Evolutionary conservation across 1,284 basidiomycete genomes (phyloP).

Genomic region (Malassezia globosa): DNA sequence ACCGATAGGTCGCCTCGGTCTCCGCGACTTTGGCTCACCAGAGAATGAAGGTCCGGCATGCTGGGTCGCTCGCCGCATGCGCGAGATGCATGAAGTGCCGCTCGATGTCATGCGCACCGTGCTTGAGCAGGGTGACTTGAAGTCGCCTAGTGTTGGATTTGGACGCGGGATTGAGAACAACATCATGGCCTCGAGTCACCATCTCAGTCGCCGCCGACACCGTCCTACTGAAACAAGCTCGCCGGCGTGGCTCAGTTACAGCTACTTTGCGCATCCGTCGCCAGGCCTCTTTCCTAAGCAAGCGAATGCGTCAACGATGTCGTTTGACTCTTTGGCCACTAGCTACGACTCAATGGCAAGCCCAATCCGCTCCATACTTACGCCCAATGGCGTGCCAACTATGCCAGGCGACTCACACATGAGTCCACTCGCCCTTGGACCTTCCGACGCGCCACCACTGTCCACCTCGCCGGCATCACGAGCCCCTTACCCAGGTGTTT

Average conservation of each 20-base stretch:
- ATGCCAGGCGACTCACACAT: constrained; percentile 1
- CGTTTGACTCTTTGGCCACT: constrained; percentile 44
- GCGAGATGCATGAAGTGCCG: constrained; percentile 44
- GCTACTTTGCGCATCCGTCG: constrained; percentile 16
- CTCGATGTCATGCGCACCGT: constrained; percentile 43
- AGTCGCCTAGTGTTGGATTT: constrained; percentile 33
- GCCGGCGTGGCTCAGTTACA: constrained; percentile 9
- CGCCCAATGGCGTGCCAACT: background rate
- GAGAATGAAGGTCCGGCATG: constrained; percentile 36
- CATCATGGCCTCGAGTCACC: constrained; percentile 40
- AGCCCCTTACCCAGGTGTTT: constrained; percentile 42
- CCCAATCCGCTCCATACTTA: constrained; percentile 14
- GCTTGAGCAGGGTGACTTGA: constrained; percentile 41
- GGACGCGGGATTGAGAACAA: constrained; percentile 44
- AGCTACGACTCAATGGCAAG: constrained; percentile 38
- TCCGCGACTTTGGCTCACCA: constrained; percentile 34
- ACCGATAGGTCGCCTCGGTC: constrained; percentile 34
- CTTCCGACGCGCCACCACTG: constrained; percentile 6
- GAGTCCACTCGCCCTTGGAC: constrained; percentile 25
- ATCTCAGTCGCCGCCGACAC: constrained; percentile 19
- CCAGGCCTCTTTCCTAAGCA: constrained; percentile 13
- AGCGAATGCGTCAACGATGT: constrained; percentile 34
- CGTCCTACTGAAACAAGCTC: background rate
- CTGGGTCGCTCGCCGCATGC: constrained; percentile 45
- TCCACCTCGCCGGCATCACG: constrained; percentile 12